phyloP scores from a whole-genome alignment of 148 eudicot genomes.

The Simmondsia chinensis region DNA sequence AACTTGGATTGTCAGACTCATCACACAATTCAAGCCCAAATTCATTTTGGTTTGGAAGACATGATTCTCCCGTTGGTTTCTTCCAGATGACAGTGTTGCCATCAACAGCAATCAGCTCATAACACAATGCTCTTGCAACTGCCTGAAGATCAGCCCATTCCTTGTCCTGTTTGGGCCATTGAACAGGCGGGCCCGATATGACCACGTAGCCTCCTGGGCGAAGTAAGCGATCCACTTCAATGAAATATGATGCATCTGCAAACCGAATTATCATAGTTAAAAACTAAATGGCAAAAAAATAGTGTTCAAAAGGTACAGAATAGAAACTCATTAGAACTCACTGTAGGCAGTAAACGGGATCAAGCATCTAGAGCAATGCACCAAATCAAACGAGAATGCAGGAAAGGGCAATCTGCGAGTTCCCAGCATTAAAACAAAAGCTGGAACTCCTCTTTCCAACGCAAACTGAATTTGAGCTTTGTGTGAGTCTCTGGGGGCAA shows the following conservation, averaged over 20 bases:
- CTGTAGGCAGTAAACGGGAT: conserved; percentile 96
- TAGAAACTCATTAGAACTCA: conserved; percentile 29
- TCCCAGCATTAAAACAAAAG: conserved; percentile 98
- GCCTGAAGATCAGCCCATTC: conserved; percentile 99
- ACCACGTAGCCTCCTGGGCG: conserved; percentile 95
- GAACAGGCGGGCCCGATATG: conserved; percentile 96
- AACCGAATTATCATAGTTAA: conserved; percentile 4
- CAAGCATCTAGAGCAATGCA: conserved; percentile 98
- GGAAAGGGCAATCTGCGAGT: conserved; percentile 95
- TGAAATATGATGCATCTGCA: conserved; percentile 94
- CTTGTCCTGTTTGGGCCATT: conserved; percentile 88
- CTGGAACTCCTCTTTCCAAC: conserved; percentile 93
- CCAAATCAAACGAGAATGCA: conserved; percentile 91
- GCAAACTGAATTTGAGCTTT: conserved; percentile 99
- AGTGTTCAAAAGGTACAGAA: not conserved
- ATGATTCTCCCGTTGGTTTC: conserved; percentile 72
- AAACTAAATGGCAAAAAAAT: conserved; percentile 1
- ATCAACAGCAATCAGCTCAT: conserved; percentile 88
- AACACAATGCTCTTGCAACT: conserved; percentile 89
- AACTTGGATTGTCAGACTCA: conserved; percentile 72
- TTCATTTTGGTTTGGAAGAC: conserved; percentile 78
- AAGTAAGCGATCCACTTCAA: conserved; percentile 92
- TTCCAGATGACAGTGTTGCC: conserved; percentile 93
- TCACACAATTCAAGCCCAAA: conserved; percentile 70
- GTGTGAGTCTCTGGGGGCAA: conserved; percentile 99